Evolutionary conservation across 495 filamentous ascomycete genomes (phyloP), one percentile per base, ranked within the genome.

Genomic region (Staphylotrichum tortipilum): DNA sequence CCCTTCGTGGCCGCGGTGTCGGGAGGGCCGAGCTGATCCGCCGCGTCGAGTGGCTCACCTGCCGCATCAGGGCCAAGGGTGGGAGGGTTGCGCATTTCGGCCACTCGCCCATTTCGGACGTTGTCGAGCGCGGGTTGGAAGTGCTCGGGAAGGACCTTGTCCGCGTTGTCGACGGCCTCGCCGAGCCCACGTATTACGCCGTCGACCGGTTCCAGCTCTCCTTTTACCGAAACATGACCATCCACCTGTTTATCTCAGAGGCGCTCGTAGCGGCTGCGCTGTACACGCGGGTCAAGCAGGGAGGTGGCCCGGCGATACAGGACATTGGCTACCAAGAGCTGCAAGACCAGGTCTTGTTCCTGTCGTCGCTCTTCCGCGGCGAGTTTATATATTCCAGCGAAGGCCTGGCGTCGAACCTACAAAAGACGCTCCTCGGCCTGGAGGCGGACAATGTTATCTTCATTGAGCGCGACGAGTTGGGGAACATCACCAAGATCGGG

Each of bases 191-290:
- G 0, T 96, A 85, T 62, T 94, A 86, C 57, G 91, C 92, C 3
- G 88, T 95, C 23, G 92, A 98, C 65, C 79, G 90, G 43, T 98
- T 98, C 70, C 91, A 97, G 59, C 78, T 98, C 8, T 92, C 86
- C 1, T 98, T 97, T 68, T 98, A 97, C 65, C 83, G 92, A 35
- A 98, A 98, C 65, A 96, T 96, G 91, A 94, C 89, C 1, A 98
- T 98, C 44, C 92, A 98, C 61, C 79, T 98, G 2, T 98, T 98
- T 64, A 90, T 97, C 45, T 83, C 85, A 1, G 88, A 96, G 54
- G 85, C 91, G 0, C 73, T 97, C 2, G 85, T 98, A 3, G 89
- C 85, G 15, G 87, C 84, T 14, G 85, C 84, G 23, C 83, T 98
- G 74, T 96, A 97, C 64, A 89, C 84, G 0, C 76, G 80, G 30